These are phyloP conservation scores for Maudiozyma pseudohumilis DNA, from an alignment of 805 yeast species.

Conservation along the genomic window DNA sequence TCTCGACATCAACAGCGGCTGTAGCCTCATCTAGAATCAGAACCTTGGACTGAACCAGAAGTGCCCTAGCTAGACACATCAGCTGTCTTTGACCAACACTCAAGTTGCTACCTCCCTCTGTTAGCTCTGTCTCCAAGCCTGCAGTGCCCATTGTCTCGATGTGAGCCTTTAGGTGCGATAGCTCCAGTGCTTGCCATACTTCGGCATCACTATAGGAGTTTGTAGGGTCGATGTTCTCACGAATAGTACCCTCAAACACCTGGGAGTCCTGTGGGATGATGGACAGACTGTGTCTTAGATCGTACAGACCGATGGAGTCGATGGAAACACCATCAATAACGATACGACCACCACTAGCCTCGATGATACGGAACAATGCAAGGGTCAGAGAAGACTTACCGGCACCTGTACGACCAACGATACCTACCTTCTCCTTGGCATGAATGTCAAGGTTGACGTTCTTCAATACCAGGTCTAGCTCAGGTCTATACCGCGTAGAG, in stretches of 20 bases:
- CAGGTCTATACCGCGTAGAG: conserved; percentile 76
- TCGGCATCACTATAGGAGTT: conserved; percentile 57
- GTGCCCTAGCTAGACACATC: conserved; percentile 73
- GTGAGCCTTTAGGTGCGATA: conserved; percentile 68
- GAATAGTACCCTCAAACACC: conserved; percentile 75
- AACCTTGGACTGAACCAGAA: conserved; percentile 52
- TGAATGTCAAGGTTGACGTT: conserved; percentile 53
- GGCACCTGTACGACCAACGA: conserved; percentile 96
- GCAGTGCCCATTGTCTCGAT: conserved; percentile 44
- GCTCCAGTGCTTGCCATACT: conserved; percentile 71
- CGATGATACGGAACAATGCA: conserved; percentile 79
- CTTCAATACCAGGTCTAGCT: conserved; percentile 69
- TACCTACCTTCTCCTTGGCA: conserved; percentile 80
- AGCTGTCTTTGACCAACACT: conserved; percentile 73
- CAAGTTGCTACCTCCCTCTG: conserved; percentile 63
- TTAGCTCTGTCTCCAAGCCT: conserved; percentile 44
- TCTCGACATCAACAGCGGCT: conserved; percentile 81
- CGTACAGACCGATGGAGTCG: conserved; percentile 59
- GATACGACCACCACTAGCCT: conserved; percentile 61
- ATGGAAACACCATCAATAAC: conserved; percentile 63
- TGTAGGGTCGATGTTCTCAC: conserved; percentile 84
- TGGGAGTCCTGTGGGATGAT: conserved; percentile 94
- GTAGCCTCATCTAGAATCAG: conserved; percentile 79
- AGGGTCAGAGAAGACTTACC: conserved; percentile 83
- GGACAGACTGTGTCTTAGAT: conserved; percentile 64